Percentiles rank a stretch among this genome's conserved stretches.
Evolutionary conservation across 495 filamentous ascomycete genomes (phyloP).

Genomic region (Neohortaea acidophila): DNA sequence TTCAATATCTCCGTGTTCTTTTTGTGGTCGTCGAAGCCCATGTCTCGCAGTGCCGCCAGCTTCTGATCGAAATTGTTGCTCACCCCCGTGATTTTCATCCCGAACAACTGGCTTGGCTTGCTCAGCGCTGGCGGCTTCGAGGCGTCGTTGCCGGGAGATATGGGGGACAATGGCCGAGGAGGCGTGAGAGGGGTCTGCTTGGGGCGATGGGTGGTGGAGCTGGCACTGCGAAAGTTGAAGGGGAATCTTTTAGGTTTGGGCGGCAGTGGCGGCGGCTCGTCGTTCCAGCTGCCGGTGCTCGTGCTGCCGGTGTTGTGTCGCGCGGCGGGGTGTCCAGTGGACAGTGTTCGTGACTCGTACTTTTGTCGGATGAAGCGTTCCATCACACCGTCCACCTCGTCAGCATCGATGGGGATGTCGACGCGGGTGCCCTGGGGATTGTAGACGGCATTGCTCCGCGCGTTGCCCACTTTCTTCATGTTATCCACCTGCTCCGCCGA

Average conservation of each 20-base stretch:
- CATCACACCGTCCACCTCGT: constrained; percentile 84
- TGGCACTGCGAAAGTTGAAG: constrained; percentile 52
- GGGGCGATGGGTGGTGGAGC: constrained; percentile 31
- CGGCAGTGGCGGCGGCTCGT: constrained; percentile 61
- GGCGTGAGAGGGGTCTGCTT: constrained; percentile 14
- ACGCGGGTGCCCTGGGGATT: constrained; percentile 74
- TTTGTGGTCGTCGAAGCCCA: constrained; percentile 82
- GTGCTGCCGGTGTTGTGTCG: constrained; percentile 36
- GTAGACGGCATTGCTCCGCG: constrained; percentile 65
- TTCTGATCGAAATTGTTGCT: constrained; percentile 49
- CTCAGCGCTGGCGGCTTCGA: constrained; percentile 21
- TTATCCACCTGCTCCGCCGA: constrained; percentile 89
- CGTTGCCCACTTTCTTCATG: constrained; percentile 86
- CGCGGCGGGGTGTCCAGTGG: constrained; percentile 24
- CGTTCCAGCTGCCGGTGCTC: constrained; percentile 30
- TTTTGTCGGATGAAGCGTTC: constrained; percentile 89
- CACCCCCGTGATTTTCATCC: constrained; percentile 45
- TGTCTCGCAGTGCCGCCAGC: constrained; percentile 62
- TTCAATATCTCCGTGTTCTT: constrained; percentile 66
- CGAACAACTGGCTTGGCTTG: constrained; percentile 51
- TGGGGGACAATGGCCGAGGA: constrained; percentile 25
- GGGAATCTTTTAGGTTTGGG: constrained; percentile 73
- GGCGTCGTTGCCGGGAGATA: constrained; percentile 18
- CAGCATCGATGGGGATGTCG: constrained; percentile 68
- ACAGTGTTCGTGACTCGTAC: constrained; percentile 53